Evolutionary conservation across 2,329 filamentous ascomycete genomes (phyloP), one percentile per base, ranked within the genome.

Genomic region (Didymella sp.): DNA sequence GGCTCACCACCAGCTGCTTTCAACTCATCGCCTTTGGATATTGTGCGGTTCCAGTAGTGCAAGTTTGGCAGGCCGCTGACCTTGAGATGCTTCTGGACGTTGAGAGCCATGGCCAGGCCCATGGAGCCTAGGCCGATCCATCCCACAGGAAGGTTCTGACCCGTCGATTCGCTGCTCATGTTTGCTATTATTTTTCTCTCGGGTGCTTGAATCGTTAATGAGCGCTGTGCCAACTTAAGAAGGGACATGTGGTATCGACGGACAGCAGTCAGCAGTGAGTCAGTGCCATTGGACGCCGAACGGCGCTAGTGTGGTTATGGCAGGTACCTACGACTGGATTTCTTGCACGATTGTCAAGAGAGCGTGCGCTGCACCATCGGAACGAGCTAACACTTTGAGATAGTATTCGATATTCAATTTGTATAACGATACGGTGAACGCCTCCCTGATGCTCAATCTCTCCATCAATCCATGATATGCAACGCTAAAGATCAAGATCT

Each of bases 121-220:
- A 84, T 84, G 0, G 80, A 84, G 1, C 82, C 81, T 0, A 84
- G 76, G 4, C 82, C 82, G 11, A 69, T 66, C 64, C 64, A 71
- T 58, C 62, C 59, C 56, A 68, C 15, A 17, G 24, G 7, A 17
- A 19, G 25, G 4, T 2, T 24, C n/a, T 47, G 19, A 27, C 22
- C 19, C n/a, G 27, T 13, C 22, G 13, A 11, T 17, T 38, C 28
- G 6, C 7, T 31, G n/a, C 30, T 24, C 45, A 49, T 49, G 22
- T 8, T 25, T 11, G 5, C 9, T 12, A 7, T 38, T 30, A 31
- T 30, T 9, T 45, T 7, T 24, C 30, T 37, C 19, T 11, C 17
- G 33, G 5, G 33, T 8, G 33, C 8, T n/a, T 6, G 2, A 28
- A 4, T 4, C 11, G 17, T 42, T 17, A 6, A n/a, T 17, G 22